These are phyloP conservation scores for Aspergillus fumigatiaffinis DNA, from an alignment of 2,329 filamentous ascomycete species.

Conservation along the genomic window DNA sequence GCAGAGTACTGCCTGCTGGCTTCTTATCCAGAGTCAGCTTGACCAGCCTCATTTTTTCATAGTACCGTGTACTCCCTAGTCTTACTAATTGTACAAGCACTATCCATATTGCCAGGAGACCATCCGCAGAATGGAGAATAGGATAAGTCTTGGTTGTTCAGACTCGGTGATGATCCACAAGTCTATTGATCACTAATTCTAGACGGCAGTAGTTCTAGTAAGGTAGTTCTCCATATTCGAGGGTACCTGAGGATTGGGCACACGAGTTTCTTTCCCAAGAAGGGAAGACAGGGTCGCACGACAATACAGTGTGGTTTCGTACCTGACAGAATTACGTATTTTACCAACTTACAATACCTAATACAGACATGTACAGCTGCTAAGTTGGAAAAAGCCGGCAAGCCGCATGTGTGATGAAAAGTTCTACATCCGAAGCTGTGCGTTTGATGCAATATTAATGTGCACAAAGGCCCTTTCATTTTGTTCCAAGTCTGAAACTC, in stretches of 20 bases:
- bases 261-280: slow-evolving; percentile 7
- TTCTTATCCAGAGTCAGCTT: neutral
- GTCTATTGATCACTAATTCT: slow-evolving; percentile 1
- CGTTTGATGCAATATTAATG: neutral
- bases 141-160: neutral
- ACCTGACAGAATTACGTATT: neutral
- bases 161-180: slow-evolving; percentile 12
- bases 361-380: neutral
- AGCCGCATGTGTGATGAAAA: slow-evolving; percentile 14
- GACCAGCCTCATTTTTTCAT: slow-evolving; percentile 2
- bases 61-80: neutral
- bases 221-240: neutral
- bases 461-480: neutral
- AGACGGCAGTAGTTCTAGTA: neutral
- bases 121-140: neutral
- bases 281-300: neutral
- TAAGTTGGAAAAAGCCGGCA: slow-evolving; percentile 4
- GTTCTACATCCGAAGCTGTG: slow-evolving; percentile 16
- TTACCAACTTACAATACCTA: neutral
- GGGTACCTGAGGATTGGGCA: slow-evolving; percentile 6
- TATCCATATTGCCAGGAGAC: neutral
- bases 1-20: neutral
- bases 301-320: neutral
- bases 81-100: neutral
- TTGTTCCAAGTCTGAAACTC: neutral